These are phyloP conservation scores for Cicer judaicum DNA, from an alignment of 306 rosid genomes.

Conservation along the genomic window DNA sequence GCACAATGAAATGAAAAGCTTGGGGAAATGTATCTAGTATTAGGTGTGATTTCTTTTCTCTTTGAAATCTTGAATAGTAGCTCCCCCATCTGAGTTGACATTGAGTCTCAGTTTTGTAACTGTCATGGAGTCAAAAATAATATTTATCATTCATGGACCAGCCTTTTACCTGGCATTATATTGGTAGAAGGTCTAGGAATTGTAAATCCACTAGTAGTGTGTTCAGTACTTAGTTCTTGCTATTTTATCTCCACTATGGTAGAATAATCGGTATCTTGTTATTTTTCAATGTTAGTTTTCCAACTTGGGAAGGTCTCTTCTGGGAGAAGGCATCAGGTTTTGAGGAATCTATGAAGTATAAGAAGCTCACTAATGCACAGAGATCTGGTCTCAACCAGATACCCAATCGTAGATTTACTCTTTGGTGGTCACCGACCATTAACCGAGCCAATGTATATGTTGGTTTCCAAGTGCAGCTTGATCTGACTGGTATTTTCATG, in stretches of 20 bases:
- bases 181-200: background rate
- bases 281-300: conserved; percentile 63
- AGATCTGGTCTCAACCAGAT: conserved; percentile 99
- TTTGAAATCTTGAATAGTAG: background rate
- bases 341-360: conserved; percentile 99
- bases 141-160: background rate
- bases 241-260: background rate
- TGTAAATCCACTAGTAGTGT: background rate
- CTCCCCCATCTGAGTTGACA: background rate
- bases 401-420: conserved; percentile 98
- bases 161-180: background rate
- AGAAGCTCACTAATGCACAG: conserved; percentile 98
- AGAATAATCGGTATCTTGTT: conserved; percentile 33
- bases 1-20: background rate
- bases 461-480: conserved; percentile 99
- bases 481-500: conserved; percentile 98
- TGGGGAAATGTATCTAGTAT: background rate
- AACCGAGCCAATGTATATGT: conserved; percentile 98
- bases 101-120: background rate
- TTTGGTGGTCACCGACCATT: conserved; percentile 99
- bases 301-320: conserved; percentile 98
- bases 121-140: background rate
- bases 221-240: conserved; percentile 5
- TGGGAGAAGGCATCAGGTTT: conserved; percentile 99
- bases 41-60: background rate